Conservation (phyloP, 1,284 basidiomycete species). For the Cutaneotrichosporon sp. region DNA sequence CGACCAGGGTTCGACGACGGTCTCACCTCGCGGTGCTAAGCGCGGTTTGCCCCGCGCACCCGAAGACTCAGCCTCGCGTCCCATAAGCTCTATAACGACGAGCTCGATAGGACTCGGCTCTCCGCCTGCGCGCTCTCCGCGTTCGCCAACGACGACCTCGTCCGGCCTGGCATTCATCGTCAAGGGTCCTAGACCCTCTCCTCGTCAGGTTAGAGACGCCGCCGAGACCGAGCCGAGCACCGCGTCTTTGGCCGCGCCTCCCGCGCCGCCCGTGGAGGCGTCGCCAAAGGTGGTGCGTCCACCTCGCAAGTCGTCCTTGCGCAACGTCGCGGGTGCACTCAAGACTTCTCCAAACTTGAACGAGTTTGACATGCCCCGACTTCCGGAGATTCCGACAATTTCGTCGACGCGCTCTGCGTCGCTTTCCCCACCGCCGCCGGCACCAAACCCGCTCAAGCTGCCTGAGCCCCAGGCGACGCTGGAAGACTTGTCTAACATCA, state of each 20-base stretch:
- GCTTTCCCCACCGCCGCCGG: neutral
- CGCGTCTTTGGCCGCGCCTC: neutral
- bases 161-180: neutral
- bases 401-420: neutral
- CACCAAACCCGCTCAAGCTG: neutral
- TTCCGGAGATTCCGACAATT: no score
- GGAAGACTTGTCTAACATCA: constrained; percentile 5
- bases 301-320: neutral
- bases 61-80: neutral
- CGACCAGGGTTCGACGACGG: neutral
- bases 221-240: neutral
- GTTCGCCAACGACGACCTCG: neutral
- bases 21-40: neutral
- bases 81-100: neutral
- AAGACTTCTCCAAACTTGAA: no score
- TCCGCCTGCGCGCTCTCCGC: neutral
- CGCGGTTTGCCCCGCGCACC: neutral
- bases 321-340: no score
- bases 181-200: neutral
- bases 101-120: neutral
- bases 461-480: constrained; percentile 6
- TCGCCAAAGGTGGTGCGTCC: neutral
- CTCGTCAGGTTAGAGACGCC: neutral
- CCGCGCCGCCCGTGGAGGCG: neutral
- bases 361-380: no score